Evolutionary conservation across 371 early-diverging fungal species (phyloP).

Genomic region (Mortierella sp.): DNA sequence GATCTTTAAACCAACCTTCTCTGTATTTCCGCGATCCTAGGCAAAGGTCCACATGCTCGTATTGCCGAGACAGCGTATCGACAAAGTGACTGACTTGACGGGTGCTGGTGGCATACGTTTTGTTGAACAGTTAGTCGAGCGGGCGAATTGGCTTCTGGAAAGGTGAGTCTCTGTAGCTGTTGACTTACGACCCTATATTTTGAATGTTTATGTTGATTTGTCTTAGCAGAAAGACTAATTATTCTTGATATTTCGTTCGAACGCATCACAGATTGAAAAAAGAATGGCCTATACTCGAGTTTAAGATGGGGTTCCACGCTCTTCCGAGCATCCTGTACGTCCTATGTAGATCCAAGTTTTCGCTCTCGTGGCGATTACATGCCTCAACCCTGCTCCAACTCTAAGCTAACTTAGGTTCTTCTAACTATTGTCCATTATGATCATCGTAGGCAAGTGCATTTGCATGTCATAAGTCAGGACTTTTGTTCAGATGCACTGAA

Average conservation of each 20-base stretch:
- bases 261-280: slow-evolving; percentile 6
- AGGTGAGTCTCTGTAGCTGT: no score
- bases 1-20: neutral
- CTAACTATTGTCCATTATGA: neutral
- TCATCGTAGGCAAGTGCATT: slow-evolving; percentile 61
- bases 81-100: slow-evolving; percentile 47
- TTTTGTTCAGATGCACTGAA: slow-evolving; percentile 60
- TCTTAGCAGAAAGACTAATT: no score
- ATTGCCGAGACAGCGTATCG: slow-evolving; percentile 58
- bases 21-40: slow-evolving; percentile 7
- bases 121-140: slow-evolving; percentile 25
- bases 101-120: slow-evolving; percentile 23
- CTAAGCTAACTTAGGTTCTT: no score
- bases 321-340: slow-evolving; percentile 67
- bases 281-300: slow-evolving; percentile 39
- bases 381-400: no score
- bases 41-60: slow-evolving; percentile 59
- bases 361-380: no score
- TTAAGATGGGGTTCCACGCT: slow-evolving; percentile 71
- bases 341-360: neutral
- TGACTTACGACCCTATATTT: no score
- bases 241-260: no score
- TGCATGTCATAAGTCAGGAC: slow-evolving; percentile 73
- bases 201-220: no score
- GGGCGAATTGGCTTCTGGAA: slow-evolving; percentile 20